Base-by-base conservation (phyloP, 2,329 filamentous ascomycete genomes). In the Pyrenochaeta sp. region DNA sequence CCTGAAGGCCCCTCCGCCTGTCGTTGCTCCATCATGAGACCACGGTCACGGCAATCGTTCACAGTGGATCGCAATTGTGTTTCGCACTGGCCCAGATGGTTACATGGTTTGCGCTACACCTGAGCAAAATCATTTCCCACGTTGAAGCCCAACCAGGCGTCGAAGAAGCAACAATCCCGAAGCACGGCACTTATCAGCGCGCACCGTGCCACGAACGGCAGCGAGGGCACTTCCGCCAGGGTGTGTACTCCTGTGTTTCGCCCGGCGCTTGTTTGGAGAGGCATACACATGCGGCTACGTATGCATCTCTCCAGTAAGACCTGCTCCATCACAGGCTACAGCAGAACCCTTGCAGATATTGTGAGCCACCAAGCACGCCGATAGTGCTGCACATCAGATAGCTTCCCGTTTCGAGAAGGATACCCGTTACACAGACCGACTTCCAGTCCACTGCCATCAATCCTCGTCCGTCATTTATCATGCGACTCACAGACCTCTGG, bases 261-360 rank as follows among this genome's bases (percentile, higher is more conserved):
- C 47, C 41, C 55, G 51, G 58, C 42, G 49, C 54, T 51, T 50
- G 48, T 44, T 58, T 46, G 54, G n/a, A 56, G 45, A 55, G 47
- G 21, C 44, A 50, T 56, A 55, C 49, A 31, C 51, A 40, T 58
- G 59, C 61, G 54, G 56, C 58, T 52, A 55, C 51, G 42, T 36
- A 61, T 64, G 58, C 60, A 55, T 18, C 56, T 48, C 45, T 51
- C 44, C 54, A 54, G 54, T 52, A 58, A 59, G 54, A 64, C 61
- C 51, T 43, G 61, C 46, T 51, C 39, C 54, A 49, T 58, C 54
- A 56, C 49, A 49, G 46, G 58, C 50, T 48, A 46, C 42, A 30
- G 45, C 32, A 44, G 29, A 40, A 55, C 30, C 46, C 57, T 57
- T 57, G 57, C 46, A 52, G 32, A 48, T 47, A 40, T 41, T 59